Conservation (phyloP, 2,329 filamentous ascomycete genomes). For the Geoglossum cookeanum region DNA sequence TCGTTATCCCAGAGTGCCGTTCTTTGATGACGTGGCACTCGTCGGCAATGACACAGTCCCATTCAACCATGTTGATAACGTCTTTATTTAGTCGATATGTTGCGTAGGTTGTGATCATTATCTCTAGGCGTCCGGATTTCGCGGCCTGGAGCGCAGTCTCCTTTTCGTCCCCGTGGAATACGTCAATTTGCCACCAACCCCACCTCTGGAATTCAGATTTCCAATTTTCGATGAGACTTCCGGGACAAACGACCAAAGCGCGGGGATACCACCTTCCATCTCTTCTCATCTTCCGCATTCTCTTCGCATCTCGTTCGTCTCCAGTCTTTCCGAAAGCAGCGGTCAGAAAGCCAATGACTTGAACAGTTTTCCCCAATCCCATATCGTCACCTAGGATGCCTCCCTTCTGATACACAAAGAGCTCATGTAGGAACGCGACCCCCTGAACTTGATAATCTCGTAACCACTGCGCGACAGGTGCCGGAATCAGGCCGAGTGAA, state of each 20-base stretch:
- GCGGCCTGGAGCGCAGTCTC: constrained; percentile 56
- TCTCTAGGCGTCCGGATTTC: constrained; percentile 56
- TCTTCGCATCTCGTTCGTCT: constrained; percentile 65
- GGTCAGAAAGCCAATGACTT: constrained; percentile 81
- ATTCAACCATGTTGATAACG: constrained; percentile 65
- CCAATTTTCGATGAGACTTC: constrained; percentile 82
- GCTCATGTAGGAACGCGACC: constrained; percentile 64
- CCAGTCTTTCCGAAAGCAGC: constrained; percentile 88
- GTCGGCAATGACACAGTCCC: constrained; percentile 89
- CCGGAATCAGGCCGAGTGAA: constrained; percentile 68
- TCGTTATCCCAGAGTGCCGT: constrained; percentile 52
- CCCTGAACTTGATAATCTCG: constrained; percentile 83
- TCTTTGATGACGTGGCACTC: constrained; percentile 88
- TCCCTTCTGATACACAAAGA: constrained; percentile 81
- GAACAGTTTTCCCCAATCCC: constrained; percentile 92
- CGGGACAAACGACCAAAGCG: constrained; percentile 73
- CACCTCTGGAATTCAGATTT: constrained; percentile 66
- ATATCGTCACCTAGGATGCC: constrained; percentile 91
- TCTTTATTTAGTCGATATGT: constrained; percentile 66
- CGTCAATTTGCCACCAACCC: constrained; percentile 88
- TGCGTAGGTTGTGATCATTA: constrained; percentile 85
- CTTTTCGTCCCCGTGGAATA: constrained; percentile 57
- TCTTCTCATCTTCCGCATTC: constrained; percentile 70
- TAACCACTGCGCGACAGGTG: constrained; percentile 75
- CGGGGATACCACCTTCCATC: constrained; percentile 58